Evolutionary conservation across 2,329 filamentous ascomycete species (phyloP).

Genomic region (Ampelomyces quisqualis): DNA sequence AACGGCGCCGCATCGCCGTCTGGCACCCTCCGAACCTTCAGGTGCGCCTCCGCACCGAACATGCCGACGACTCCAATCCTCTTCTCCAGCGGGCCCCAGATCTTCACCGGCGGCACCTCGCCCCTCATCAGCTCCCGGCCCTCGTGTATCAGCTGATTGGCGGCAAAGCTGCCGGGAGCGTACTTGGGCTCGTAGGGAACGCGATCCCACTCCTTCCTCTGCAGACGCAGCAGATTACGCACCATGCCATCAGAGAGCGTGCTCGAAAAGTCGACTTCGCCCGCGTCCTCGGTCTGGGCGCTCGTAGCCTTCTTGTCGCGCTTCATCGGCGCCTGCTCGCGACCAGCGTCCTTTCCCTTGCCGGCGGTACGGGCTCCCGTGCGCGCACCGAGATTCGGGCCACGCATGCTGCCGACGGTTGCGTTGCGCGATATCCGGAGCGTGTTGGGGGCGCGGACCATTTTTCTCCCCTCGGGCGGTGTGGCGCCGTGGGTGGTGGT

Average conservation of each 20-base stretch:
- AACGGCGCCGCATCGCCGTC: slow-evolving; percentile 24
- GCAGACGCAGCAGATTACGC: slow-evolving; percentile 36
- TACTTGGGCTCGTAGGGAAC: slow-evolving; percentile 41
- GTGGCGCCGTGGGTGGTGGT: slow-evolving; percentile 10
- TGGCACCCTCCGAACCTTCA: slow-evolving; percentile 27
- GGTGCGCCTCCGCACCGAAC: slow-evolving; percentile 33
- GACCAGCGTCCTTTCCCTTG: slow-evolving; percentile 4
- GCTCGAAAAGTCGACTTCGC: slow-evolving; percentile 14
- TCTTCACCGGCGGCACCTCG: slow-evolving; percentile 33
- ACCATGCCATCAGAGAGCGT: slow-evolving; percentile 34
- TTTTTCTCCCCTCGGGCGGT: slow-evolving; percentile 28
- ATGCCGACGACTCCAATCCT: slow-evolving; percentile 37
- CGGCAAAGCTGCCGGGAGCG: slow-evolving; percentile 34
- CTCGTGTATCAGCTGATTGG: slow-evolving; percentile 33
- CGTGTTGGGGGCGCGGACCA: slow-evolving; percentile 35
- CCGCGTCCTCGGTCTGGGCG: no score
- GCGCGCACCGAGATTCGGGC: slow-evolving; percentile 29
- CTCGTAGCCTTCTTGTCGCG: slow-evolving; percentile 25
- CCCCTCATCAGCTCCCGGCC: slow-evolving; percentile 38
- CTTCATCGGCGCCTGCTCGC: slow-evolving; percentile 22
- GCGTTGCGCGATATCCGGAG: slow-evolving; percentile 22
- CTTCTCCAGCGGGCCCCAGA: slow-evolving; percentile 32
- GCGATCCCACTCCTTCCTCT: slow-evolving; percentile 40
- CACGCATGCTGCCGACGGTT: slow-evolving; percentile 12
- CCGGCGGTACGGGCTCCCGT: slow-evolving; percentile 7